A percentile compares a stretch with the other conserved stretches of the same genome.
These are phyloP conservation scores for Strobilomyces dryophilus DNA, from an alignment of 768 basidiomycete species.

Conservation along the genomic window DNA sequence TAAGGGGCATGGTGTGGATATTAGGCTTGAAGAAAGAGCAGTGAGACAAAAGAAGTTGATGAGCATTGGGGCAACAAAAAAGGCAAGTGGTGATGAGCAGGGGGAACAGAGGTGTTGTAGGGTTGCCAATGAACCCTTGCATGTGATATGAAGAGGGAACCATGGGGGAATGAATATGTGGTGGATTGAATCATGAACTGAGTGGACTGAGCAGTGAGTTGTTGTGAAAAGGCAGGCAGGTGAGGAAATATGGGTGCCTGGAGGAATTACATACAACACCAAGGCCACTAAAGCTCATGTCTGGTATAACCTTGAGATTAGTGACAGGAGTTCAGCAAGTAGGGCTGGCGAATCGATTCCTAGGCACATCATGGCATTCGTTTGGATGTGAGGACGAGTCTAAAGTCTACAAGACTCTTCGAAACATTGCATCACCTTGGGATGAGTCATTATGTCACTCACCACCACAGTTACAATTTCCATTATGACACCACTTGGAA, in stretches of 20 bases:
- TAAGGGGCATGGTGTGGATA: conserved; percentile 24
- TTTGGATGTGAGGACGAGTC: conserved; percentile 24
- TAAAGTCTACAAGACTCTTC: conserved; percentile 40
- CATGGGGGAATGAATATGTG: conserved; percentile 60
- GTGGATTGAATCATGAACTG: conserved; percentile 31
- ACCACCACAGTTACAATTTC: too few species aligned
- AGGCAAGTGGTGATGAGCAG: conserved; percentile 33
- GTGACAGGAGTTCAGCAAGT: conserved; percentile 15
- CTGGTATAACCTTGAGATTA: conserved; percentile 15
- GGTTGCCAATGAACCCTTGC: conserved; percentile 79
- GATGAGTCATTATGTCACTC: too few species aligned
- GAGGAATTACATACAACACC: conserved; percentile 25
- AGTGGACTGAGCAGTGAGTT: conserved; percentile 2
- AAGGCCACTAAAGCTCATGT: conserved; percentile 31
- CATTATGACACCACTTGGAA: too few species aligned
- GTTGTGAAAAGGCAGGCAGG: conserved; percentile 1
- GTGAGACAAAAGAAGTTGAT: conserved; percentile 44
- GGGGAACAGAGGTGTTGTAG: conserved; percentile 42
- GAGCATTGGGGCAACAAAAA: conserved; percentile 58
- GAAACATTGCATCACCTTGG: too few species aligned
- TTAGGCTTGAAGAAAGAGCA: conserved; percentile 31
- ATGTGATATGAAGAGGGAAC: conserved; percentile 55
- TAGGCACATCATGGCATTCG: conserved; percentile 39
- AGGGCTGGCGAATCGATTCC: conserved; percentile 23
- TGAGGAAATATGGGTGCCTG: conserved; percentile 11